These are phyloP conservation scores for Salvia splendens DNA, from an alignment of 257 asterid species.

Conservation along the genomic window DNA sequence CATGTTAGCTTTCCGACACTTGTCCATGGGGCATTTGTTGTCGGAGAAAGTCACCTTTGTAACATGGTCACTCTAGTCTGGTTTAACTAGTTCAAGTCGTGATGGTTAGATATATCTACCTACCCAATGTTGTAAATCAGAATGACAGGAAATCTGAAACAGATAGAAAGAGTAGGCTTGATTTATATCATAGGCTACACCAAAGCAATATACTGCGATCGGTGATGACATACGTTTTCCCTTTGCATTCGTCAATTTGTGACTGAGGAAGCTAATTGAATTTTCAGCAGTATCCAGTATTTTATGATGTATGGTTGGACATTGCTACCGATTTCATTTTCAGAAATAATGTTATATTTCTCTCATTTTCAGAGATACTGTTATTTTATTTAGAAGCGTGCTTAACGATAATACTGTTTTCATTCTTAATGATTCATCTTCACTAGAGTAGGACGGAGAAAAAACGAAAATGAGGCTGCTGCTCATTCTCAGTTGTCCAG, in stretches of 20 bases:
- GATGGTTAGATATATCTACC: constrained; percentile 21
- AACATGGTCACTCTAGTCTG: constrained; percentile 16
- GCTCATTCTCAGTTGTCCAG: constrained; percentile 67
- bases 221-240: background rate
- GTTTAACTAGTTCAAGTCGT: constrained; percentile 26
- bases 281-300: background rate
- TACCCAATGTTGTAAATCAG: constrained; percentile 35
- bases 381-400: too few species aligned
- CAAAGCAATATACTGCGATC: background rate
- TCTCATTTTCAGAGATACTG: too few species aligned
- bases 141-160: constrained; percentile 25
- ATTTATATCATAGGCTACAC: constrained; percentile 5
- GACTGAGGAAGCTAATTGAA: background rate
- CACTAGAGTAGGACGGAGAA: too few species aligned
- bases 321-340: background rate
- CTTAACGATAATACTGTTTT: too few species aligned
- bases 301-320: too few species aligned
- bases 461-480: constrained; percentile 29
- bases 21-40: constrained; percentile 10
- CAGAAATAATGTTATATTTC: too few species aligned
- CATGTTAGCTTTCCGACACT: constrained; percentile 18
- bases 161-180: constrained; percentile 23
- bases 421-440: too few species aligned
- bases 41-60: constrained; percentile 26
- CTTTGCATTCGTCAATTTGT: background rate